phyloP scores from a whole-genome alignment of 805 yeast genomes.

The Cyberlindnera amylophila region DNA sequence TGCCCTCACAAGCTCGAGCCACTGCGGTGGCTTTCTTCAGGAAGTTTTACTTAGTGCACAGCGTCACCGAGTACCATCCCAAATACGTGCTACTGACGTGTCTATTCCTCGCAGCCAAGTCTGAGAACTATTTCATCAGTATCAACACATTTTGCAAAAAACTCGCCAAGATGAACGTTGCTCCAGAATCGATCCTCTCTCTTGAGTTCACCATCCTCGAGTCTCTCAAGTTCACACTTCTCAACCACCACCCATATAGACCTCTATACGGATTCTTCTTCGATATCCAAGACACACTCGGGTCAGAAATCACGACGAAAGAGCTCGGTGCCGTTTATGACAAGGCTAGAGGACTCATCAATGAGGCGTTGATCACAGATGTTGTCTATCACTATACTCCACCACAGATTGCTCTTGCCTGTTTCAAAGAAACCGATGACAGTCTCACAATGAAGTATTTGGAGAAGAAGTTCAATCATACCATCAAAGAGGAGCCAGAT shows the following conservation, averaged over 20 bases:
- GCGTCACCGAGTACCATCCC: slow-evolving; percentile 88
- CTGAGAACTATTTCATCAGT: slow-evolving; percentile 86
- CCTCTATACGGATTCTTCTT: slow-evolving; percentile 93
- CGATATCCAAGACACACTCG: slow-evolving; percentile 67
- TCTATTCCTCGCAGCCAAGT: slow-evolving; percentile 85
- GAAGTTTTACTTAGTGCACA: slow-evolving; percentile 73
- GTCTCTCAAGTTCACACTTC: slow-evolving; percentile 70
- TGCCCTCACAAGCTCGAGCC: slow-evolving; percentile 83
- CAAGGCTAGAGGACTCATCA: slow-evolving; percentile 58
- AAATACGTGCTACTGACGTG: slow-evolving; percentile 76
- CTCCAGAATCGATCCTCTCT: slow-evolving; percentile 64
- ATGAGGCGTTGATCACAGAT: slow-evolving; percentile 72
- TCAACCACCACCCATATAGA: slow-evolving; percentile 84
- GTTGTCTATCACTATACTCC: slow-evolving; percentile 80
- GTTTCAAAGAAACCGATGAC: slow-evolving; percentile 64
- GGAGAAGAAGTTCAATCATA: slow-evolving; percentile 48
- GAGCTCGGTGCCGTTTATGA: slow-evolving; percentile 70
- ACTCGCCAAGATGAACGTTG: slow-evolving; percentile 52
- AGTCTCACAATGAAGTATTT: slow-evolving; percentile 64
- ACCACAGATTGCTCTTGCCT: slow-evolving; percentile 92
- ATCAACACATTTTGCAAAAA: slow-evolving; percentile 74
- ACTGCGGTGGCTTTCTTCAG: slow-evolving; percentile 83
- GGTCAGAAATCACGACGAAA: slow-evolving; percentile 41
- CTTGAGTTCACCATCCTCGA: slow-evolving; percentile 77
- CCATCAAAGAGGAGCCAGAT: slow-evolving; percentile 9